phyloP scores from a whole-genome alignment of 2,329 filamentous ascomycete species.

The Alternaria consortialis region DNA sequence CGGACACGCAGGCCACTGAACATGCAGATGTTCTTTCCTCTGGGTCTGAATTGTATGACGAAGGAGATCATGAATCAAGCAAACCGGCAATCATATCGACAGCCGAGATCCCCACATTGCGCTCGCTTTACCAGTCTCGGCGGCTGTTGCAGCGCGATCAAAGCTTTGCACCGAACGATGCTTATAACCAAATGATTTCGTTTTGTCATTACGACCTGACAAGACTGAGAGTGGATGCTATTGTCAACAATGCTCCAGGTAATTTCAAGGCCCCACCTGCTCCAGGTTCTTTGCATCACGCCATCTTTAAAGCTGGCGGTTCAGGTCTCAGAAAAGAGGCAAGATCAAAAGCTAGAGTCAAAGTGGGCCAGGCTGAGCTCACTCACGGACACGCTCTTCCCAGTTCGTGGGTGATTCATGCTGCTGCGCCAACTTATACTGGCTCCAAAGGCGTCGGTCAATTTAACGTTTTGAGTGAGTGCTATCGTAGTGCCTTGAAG shows the following conservation, averaged over 20 bases:
- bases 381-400: conserved; percentile 43
- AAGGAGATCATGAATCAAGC: background rate
- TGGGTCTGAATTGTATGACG: background rate
- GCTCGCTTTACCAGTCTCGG: conserved; percentile 37
- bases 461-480: conserved; percentile 41
- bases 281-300: conserved; percentile 32
- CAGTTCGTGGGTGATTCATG: conserved; percentile 43
- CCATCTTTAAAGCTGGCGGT: conserved; percentile 42
- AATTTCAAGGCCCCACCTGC: conserved; percentile 20
- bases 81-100: conserved; percentile 20
- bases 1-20: background rate
- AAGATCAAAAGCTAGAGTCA: conserved; percentile 19
- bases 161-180: conserved; percentile 40
- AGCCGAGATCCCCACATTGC: conserved; percentile 38
- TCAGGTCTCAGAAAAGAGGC: conserved; percentile 35
- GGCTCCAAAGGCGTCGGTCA: conserved; percentile 28
- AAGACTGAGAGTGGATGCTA: conserved; percentile 45
- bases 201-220: conserved; percentile 45
- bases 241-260: conserved; percentile 43
- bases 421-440: conserved; percentile 37
- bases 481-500: conserved; percentile 41
- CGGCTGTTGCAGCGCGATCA: conserved; percentile 37
- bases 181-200: conserved; percentile 43
- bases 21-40: background rate
- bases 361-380: conserved; percentile 35